Conservation (phyloP, 2,329 filamentous ascomycete genomes). For the Colletotrichum tropicale region DNA sequence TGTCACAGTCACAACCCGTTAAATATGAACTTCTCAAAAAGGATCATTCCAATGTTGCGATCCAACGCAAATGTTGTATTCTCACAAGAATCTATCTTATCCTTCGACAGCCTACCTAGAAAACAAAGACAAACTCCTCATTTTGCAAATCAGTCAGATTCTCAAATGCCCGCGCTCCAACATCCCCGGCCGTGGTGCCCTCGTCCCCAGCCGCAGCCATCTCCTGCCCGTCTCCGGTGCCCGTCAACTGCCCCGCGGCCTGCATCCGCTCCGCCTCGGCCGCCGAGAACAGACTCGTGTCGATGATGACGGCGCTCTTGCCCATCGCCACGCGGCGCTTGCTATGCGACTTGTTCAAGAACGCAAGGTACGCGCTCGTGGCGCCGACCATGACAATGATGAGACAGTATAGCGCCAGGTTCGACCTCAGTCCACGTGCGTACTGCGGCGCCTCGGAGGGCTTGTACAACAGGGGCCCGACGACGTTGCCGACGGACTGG, state of each 20-base stretch:
- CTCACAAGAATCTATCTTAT: neutral
- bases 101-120: neutral
- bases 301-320: slow-evolving; percentile 55
- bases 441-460: slow-evolving; percentile 64
- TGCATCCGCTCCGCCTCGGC: slow-evolving; percentile 44
- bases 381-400: slow-evolving; percentile 51
- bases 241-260: slow-evolving; percentile 17
- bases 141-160: slow-evolving; percentile 67
- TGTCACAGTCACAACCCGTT: neutral
- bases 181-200: slow-evolving; percentile 13
- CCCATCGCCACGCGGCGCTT: slow-evolving; percentile 28
- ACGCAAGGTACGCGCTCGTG: slow-evolving; percentile 39
- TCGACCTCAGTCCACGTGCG: slow-evolving; percentile 59
- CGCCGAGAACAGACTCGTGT: slow-evolving; percentile 61
- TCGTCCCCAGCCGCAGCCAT: slow-evolving; percentile 25
- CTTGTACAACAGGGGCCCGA: slow-evolving; percentile 68
- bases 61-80: neutral
- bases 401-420: slow-evolving; percentile 63
- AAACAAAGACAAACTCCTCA: slow-evolving; percentile 68
- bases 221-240: slow-evolving; percentile 24
- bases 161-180: slow-evolving; percentile 54
- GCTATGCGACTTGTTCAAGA: slow-evolving; percentile 56
- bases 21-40: neutral
- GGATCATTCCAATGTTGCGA: rapidly evolving
- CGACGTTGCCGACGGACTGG: slow-evolving; percentile 66